Conservation (phyloP, 495 filamentous ascomycete species). For the Hyphodiscus hymeniophilus region DNA sequence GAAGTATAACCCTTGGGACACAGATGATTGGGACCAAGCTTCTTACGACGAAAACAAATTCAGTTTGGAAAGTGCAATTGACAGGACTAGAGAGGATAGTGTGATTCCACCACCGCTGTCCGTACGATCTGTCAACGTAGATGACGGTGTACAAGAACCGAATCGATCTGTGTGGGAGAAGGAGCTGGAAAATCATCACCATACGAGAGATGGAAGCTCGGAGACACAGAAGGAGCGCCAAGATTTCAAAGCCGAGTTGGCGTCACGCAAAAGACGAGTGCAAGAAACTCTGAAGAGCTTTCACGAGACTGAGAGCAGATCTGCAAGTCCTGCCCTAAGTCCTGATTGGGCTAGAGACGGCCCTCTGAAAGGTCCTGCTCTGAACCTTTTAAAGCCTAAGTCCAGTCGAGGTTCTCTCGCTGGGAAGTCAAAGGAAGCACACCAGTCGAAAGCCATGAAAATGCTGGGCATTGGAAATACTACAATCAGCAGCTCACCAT, state of each 20-base stretch:
- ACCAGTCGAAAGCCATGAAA: constrained; percentile 58
- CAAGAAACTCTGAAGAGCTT: constrained; percentile 73
- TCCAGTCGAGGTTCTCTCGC: constrained; percentile 52
- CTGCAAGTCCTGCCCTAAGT: constrained; percentile 41
- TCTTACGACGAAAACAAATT: constrained; percentile 8
- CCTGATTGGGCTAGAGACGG: constrained; percentile 26
- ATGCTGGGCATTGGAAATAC: constrained; percentile 57
- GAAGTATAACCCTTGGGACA: constrained; percentile 45
- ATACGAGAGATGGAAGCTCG: constrained; percentile 42
- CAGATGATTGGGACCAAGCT: constrained; percentile 39
- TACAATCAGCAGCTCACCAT: constrained; percentile 43
- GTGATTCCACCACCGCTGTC: constrained; percentile 20
- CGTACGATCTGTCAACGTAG: constrained; percentile 26
- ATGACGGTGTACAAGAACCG: constrained; percentile 1
- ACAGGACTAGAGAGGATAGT: not conserved
- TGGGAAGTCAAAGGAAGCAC: constrained; percentile 31
- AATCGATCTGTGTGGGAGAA: constrained; percentile 26
- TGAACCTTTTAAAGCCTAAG: constrained; percentile 62
- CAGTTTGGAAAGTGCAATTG: not conserved
- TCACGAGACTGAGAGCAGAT: constrained; percentile 55
- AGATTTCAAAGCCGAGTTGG: constrained; percentile 75
- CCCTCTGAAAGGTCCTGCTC: constrained; percentile 39
- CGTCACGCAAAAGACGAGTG: constrained; percentile 64
- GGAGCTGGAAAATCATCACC: constrained; percentile 25
- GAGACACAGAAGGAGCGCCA: constrained; percentile 60